These are phyloP conservation scores for Tubosaeta sp. DNA, from an alignment of 768 basidiomycete genomes.

Conservation along the genomic window DNA sequence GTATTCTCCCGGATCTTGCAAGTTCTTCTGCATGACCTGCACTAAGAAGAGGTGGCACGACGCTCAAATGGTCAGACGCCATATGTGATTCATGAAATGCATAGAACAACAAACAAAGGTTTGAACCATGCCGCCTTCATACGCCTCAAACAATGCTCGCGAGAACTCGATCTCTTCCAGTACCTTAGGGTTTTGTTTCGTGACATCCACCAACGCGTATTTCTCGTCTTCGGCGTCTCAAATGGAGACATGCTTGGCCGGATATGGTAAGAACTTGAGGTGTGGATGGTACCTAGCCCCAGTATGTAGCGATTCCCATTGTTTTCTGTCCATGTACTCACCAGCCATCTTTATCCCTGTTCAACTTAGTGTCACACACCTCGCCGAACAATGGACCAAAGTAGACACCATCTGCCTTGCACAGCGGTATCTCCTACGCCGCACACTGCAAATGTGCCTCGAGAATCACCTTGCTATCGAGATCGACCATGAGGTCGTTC, in stretches of 20 bases:
- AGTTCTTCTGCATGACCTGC: conserved; percentile 48
- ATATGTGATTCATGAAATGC: conserved; percentile 14
- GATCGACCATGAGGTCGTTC: conserved; percentile 64
- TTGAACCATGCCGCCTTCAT: conserved; percentile 89
- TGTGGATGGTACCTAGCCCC: conserved; percentile 72
- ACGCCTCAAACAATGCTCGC: conserved; percentile 81
- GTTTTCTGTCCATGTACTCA: conserved; percentile 25
- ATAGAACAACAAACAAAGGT: background rate
- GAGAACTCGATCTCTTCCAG: conserved; percentile 84
- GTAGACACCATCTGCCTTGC: conserved; percentile 57
- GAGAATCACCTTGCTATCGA: conserved; percentile 68
- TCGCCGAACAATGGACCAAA: conserved; percentile 62
- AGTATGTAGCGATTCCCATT: background rate
- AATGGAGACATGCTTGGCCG: conserved; percentile 67
- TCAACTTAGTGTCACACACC: conserved; percentile 58
- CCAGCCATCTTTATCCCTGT: conserved; percentile 79
- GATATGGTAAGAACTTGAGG: conserved; percentile 73
- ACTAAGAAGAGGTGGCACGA: conserved; percentile 60
- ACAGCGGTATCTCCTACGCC: conserved; percentile 79
- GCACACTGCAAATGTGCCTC: conserved; percentile 90
- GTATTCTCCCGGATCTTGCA: conserved; percentile 49
- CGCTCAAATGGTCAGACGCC: conserved; percentile 39
- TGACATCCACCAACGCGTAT: conserved; percentile 70
- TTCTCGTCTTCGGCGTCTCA: conserved; percentile 76
- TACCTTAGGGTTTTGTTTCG: conserved; percentile 37